Conservation (phyloP, 495 filamentous ascomycete genomes). For the Hypoxylon subgilvum region DNA sequence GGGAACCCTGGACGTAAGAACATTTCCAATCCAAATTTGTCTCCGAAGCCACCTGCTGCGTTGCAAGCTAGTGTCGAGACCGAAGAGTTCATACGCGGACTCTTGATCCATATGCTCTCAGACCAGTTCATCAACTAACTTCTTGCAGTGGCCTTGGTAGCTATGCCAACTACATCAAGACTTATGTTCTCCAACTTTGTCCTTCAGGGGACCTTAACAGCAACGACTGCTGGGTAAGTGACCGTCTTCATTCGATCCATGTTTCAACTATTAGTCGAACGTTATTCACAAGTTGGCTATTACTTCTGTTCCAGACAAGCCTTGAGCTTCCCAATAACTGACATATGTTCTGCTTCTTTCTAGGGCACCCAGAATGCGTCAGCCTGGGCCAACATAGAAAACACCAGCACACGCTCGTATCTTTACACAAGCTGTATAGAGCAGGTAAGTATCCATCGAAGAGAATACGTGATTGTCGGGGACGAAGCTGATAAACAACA, state of each 20-base stretch:
- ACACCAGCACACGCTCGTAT: constrained; percentile 48
- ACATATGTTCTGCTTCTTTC: too few species aligned
- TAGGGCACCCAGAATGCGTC: constrained; percentile 40
- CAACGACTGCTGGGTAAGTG: constrained; percentile 48
- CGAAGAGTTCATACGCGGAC: too few species aligned
- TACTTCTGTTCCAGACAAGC: too few species aligned
- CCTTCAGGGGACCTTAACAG: constrained; percentile 49
- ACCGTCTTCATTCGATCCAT: not conserved
- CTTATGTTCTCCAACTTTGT: constrained; percentile 48
- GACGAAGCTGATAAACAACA: not conserved
- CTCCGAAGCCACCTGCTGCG: not conserved
- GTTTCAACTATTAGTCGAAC: too few species aligned
- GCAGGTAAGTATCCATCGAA: constrained; percentile 27
- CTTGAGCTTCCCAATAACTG: too few species aligned
- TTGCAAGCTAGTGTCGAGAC: constrained; percentile 7
- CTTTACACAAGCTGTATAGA: constrained; percentile 57
- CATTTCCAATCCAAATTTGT: not conserved
- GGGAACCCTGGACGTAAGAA: constrained; percentile 53
- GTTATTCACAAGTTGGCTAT: too few species aligned
- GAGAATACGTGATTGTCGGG: not conserved
- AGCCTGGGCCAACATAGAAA: constrained; percentile 48
- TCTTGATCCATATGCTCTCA: too few species aligned
- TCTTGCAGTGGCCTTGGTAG: constrained; percentile 45
- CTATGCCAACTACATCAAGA: constrained; percentile 56
- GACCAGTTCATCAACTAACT: too few species aligned